These are phyloP conservation scores for Boletus rubropictus DNA, from an alignment of 768 basidiomycete species.

Conservation along the genomic window DNA sequence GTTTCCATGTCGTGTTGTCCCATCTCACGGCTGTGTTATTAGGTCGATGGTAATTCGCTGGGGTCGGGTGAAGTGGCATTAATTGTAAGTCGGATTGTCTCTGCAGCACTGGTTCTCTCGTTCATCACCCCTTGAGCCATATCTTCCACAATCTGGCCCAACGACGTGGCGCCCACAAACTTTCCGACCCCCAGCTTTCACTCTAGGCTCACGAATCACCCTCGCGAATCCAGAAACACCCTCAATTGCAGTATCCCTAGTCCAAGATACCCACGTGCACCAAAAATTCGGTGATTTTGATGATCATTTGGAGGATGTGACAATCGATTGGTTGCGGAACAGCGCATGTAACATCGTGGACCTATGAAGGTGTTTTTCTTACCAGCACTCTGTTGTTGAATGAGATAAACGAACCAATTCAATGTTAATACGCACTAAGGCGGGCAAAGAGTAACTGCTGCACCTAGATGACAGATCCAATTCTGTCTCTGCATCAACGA, in stretches of 20 bases:
- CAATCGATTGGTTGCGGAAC: constrained; percentile 45
- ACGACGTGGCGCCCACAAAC: constrained; percentile 46
- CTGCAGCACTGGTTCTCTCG: background rate
- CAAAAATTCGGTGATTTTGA: constrained; percentile 73
- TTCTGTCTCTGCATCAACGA: background rate
- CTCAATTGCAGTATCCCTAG: constrained; percentile 41
- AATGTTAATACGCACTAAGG: no score
- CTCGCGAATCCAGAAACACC: constrained; percentile 44
- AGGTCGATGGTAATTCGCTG: constrained; percentile 61
- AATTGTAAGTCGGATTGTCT: constrained; percentile 40
- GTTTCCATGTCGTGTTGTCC: background rate
- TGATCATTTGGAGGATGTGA: constrained; percentile 74
- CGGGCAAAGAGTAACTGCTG: no score
- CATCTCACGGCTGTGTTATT: constrained; percentile 5
- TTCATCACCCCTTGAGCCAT: constrained; percentile 39
- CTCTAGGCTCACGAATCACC: constrained; percentile 40
- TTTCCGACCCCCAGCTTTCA: constrained; percentile 38
- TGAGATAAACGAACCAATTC: background rate
- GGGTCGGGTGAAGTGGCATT: constrained; percentile 49
- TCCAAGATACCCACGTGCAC: constrained; percentile 47
- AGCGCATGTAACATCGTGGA: constrained; percentile 25
- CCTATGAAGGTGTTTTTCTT: constrained; percentile 4
- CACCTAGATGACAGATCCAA: no score
- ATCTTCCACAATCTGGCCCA: constrained; percentile 36
- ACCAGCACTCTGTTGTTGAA: background rate